Conservation (phyloP, 441 rosid genomes). For the Arabidopsis hybrid region DNA sequence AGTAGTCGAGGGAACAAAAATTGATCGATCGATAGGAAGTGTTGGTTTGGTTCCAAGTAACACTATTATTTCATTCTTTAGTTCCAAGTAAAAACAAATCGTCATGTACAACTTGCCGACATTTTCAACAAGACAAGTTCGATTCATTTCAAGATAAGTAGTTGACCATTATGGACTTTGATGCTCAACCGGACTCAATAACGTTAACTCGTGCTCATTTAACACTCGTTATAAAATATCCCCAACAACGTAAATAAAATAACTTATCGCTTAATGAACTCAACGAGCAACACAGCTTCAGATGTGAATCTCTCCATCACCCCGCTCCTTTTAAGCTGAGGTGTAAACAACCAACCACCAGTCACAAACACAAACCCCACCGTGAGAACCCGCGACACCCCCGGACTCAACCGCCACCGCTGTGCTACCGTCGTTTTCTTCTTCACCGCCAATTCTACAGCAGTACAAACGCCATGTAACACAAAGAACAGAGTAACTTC, state of each 20-base stretch:
- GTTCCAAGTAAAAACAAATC: no score
- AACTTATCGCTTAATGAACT: constrained; percentile 9
- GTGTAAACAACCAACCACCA: constrained; percentile 50
- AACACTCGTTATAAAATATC: no score
- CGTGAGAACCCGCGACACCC: constrained; percentile 41
- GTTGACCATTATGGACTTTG: no score
- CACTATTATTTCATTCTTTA: no score
- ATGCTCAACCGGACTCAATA: no score
- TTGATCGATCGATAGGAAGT: no score
- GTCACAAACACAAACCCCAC: constrained; percentile 48
- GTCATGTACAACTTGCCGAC: no score
- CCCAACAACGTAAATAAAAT: not conserved
- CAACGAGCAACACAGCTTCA: constrained; percentile 10
- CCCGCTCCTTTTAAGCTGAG: constrained; percentile 38
- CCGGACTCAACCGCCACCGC: constrained; percentile 41
- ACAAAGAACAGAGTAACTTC: constrained; percentile 55
- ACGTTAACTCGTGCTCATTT: no score
- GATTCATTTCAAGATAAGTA: no score
- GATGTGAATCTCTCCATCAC: constrained; percentile 1
- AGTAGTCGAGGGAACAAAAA: no score
- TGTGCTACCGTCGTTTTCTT: constrained; percentile 38
- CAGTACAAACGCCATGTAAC: constrained; percentile 53
- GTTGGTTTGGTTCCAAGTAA: no score
- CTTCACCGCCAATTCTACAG: constrained; percentile 45
- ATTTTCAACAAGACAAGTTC: no score